Evolutionary conservation across 2,329 filamentous ascomycete genomes (phyloP).

Genomic region (Alternaria triticina): DNA sequence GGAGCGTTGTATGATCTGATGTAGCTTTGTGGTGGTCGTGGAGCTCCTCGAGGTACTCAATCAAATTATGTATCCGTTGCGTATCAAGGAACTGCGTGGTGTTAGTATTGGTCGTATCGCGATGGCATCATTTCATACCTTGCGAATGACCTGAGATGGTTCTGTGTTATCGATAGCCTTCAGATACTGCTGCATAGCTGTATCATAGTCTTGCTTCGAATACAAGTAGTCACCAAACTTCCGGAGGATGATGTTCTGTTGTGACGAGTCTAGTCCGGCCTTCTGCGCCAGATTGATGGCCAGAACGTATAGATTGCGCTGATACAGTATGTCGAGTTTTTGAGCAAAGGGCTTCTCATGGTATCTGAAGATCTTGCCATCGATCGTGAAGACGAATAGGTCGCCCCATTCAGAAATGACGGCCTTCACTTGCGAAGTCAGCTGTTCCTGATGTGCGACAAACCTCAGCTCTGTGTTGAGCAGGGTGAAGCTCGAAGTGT

Average conservation of each 20-base stretch:
- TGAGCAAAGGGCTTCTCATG: constrained; percentile 90
- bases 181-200: constrained; percentile 98
- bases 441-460: constrained; percentile 84
- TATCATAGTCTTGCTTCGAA: constrained; percentile 93
- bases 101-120: constrained; percentile 11
- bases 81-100: constrained; percentile 81
- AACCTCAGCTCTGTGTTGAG: constrained; percentile 92
- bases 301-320: constrained; percentile 88
- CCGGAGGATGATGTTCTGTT: constrained; percentile 90
- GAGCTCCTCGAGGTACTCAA: constrained; percentile 94
- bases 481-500: constrained; percentile 85
- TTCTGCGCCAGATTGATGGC: constrained; percentile 94
- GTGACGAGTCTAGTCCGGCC: constrained; percentile 75
- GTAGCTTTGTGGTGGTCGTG: constrained; percentile 94
- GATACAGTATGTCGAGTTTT: constrained; percentile 90
- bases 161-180: constrained; percentile 95
- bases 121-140: constrained; percentile 57
- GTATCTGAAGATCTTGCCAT: constrained; percentile 86
- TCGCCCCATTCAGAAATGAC: constrained; percentile 91
- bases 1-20: constrained; percentile 89
- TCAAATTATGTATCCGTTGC: constrained; percentile 95
- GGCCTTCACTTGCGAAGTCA: constrained; percentile 79
- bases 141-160: constrained; percentile 93
- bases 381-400: constrained; percentile 85
- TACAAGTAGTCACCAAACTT: constrained; percentile 95